Evolutionary conservation across 2,329 filamentous ascomycete genomes (phyloP).

Genomic region (Exutisphaerella laricina): DNA sequence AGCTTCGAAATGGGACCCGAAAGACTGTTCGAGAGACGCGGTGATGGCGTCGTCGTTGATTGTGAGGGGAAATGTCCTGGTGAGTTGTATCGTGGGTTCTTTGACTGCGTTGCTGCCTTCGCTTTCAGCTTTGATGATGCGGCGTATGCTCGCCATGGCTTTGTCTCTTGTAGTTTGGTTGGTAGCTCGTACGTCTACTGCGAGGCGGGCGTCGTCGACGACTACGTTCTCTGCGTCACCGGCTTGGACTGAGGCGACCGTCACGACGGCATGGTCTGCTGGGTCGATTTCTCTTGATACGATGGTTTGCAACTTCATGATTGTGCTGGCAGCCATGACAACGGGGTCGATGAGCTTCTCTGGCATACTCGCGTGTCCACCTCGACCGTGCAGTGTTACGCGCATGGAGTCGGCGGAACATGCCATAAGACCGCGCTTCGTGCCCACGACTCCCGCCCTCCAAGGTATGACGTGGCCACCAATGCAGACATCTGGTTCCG

Average conservation of each 20-base stretch:
- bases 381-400: constrained; percentile 53
- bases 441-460: constrained; percentile 38
- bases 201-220: constrained; percentile 49
- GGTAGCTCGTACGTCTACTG: constrained; percentile 50
- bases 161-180: constrained; percentile 42
- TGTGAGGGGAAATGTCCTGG: constrained; percentile 44
- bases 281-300: constrained; percentile 52
- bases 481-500: constrained; percentile 52
- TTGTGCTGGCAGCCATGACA: constrained; percentile 51
- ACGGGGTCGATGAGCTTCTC: constrained; percentile 55
- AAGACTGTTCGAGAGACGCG: constrained; percentile 39
- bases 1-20: constrained; percentile 41
- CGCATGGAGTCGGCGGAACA: constrained; percentile 37
- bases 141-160: constrained; percentile 44
- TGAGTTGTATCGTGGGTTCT: constrained; percentile 41
- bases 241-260: constrained; percentile 54
- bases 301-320: constrained; percentile 56
- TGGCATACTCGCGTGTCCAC: constrained; percentile 54
- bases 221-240: constrained; percentile 59
- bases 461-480: constrained; percentile 53
- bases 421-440: constrained; percentile 39
- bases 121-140: constrained; percentile 54
- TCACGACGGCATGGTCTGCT: constrained; percentile 51
- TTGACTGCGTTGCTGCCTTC: constrained; percentile 43
- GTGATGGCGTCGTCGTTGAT: constrained; percentile 49